These are phyloP conservation scores for Corrigiola litoralis DNA, from an alignment of 179 eudicot genomes.

Conservation along the genomic window DNA sequence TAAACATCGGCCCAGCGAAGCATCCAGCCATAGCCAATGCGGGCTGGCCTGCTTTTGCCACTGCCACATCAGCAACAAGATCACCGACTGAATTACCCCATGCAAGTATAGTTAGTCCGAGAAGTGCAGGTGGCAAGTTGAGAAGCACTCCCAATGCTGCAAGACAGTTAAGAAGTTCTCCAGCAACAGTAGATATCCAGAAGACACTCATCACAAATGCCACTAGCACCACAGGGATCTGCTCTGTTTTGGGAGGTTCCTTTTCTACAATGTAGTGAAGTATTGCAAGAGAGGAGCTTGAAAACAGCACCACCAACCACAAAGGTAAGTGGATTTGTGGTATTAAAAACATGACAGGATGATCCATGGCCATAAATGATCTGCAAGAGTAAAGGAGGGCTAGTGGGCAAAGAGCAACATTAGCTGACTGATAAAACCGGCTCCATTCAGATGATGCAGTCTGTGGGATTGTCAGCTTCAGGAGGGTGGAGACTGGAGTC, in stretches of 20 bases:
- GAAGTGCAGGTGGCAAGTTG: slow-evolving; percentile 62
- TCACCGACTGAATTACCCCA: slow-evolving; percentile 99
- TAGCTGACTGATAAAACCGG: slow-evolving; percentile 80
- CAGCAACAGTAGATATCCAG: slow-evolving; percentile 91
- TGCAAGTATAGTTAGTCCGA: slow-evolving; percentile 87
- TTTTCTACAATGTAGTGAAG: slow-evolving; percentile 72
- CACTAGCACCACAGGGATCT: slow-evolving; percentile 43
- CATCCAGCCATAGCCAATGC: slow-evolving; percentile 99
- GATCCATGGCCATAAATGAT: slow-evolving; percentile 71
- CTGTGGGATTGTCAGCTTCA: slow-evolving; percentile 84
- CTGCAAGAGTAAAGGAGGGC: slow-evolving; percentile 78
- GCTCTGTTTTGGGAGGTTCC: slow-evolving; percentile 80
- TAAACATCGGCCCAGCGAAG: slow-evolving; percentile 98
- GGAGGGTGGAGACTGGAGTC: slow-evolving; percentile 58
- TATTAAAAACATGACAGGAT: slow-evolving; percentile 60
- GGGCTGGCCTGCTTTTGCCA: slow-evolving; percentile 96
- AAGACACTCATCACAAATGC: slow-evolving; percentile 94
- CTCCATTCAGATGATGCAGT: slow-evolving; percentile 73
- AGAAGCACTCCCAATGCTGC: slow-evolving; percentile 75
- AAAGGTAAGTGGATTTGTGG: slow-evolving; percentile 65
- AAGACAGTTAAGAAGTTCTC: slow-evolving; percentile 89
- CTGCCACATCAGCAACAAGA: slow-evolving; percentile 96
- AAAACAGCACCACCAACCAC: slow-evolving; percentile 60
- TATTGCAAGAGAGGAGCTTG: slow-evolving; percentile 64
- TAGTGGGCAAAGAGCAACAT: slow-evolving; percentile 85